A percentile compares a stretch with the other conserved stretches of the same genome.
Conservation (phyloP, 805 yeast species). For the Pichia nanzhaoensis region DNA sequence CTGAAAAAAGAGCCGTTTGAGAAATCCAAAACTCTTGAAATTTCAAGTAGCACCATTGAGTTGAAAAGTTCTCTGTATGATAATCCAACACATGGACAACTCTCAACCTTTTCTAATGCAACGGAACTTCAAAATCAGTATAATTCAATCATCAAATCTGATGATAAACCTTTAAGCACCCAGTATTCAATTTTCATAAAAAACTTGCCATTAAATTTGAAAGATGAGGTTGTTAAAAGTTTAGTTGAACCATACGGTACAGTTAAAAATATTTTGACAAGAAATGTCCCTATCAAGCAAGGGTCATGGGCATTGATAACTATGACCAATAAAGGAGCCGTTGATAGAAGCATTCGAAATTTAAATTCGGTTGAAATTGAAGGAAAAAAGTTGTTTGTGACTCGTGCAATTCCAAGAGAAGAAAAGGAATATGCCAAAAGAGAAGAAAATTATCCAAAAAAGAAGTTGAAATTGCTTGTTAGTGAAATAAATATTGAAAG, state of each 20-base stretch:
- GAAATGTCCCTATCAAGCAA: slow-evolving; percentile 24
- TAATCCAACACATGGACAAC: too few relatives aligned
- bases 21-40: too few relatives aligned
- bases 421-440: slow-evolving; percentile 23
- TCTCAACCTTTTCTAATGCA: too few relatives aligned
- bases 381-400: slow-evolving; percentile 25
- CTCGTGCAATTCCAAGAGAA: slow-evolving; percentile 30
- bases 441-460: slow-evolving; percentile 15
- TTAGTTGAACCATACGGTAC: slow-evolving; percentile 28
- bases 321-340: slow-evolving; percentile 22
- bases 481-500: slow-evolving; percentile 22
- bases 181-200: slow-evolving; percentile 27
- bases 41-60: too few relatives aligned
- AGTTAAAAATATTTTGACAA: slow-evolving; percentile 22
- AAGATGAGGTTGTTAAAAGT: slow-evolving; percentile 20
- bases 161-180: slow-evolving; percentile 15
- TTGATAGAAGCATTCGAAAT: slow-evolving; percentile 22
- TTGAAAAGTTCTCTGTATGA: too few relatives aligned
- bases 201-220: slow-evolving; percentile 26
- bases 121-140: too few relatives aligned
- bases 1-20: too few relatives aligned
- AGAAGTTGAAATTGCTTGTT: slow-evolving; percentile 23
- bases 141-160: background rate
- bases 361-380: slow-evolving; percentile 26
- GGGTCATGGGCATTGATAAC: slow-evolving; percentile 31